Percentiles rank a stretch among this genome's conserved stretches.
phyloP scores from a whole-genome alignment of 805 yeast genomes.

The Pichia californica region DNA sequence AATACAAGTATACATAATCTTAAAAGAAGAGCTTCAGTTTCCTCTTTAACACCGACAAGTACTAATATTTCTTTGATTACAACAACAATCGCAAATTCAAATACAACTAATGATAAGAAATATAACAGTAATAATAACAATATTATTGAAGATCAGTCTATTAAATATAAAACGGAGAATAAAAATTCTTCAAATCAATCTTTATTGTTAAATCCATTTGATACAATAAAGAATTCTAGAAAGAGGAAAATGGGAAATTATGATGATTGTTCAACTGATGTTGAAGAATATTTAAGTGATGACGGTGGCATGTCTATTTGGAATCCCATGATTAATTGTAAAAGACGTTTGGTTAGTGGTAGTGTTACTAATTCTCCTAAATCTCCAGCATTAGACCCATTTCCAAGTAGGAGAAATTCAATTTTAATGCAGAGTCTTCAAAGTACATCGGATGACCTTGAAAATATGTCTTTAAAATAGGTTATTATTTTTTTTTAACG shows the following conservation, averaged over 20 bases:
- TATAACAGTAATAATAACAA: too few relatives aligned
- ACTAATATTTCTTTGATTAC: background rate
- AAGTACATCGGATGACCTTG: constrained; percentile 27
- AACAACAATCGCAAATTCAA: background rate
- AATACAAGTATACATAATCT: background rate
- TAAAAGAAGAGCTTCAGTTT: background rate
- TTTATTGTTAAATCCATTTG: constrained; percentile 1
- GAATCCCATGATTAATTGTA: constrained; percentile 7
- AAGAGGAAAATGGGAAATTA: constrained; percentile 4
- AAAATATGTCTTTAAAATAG: constrained; percentile 21
- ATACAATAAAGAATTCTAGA: background rate
- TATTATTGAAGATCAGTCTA: too few relatives aligned
- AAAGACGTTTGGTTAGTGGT: constrained; percentile 12
- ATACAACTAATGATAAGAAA: background rate
- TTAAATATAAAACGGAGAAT: background rate
- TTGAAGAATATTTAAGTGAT: constrained; percentile 8
- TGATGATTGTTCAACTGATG: constrained; percentile 7
- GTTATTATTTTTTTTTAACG: too few relatives aligned
- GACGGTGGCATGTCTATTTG: constrained; percentile 8
- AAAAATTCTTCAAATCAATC: background rate
- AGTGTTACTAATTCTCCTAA: constrained; percentile 15
- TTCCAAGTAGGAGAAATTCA: constrained; percentile 21
- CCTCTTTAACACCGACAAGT: constrained; percentile 3
- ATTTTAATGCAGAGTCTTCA: constrained; percentile 21
- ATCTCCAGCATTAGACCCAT: constrained; percentile 8